Base-by-base conservation (phyloP, 768 basidiomycete species). In the Pholiota molesta region DNA sequence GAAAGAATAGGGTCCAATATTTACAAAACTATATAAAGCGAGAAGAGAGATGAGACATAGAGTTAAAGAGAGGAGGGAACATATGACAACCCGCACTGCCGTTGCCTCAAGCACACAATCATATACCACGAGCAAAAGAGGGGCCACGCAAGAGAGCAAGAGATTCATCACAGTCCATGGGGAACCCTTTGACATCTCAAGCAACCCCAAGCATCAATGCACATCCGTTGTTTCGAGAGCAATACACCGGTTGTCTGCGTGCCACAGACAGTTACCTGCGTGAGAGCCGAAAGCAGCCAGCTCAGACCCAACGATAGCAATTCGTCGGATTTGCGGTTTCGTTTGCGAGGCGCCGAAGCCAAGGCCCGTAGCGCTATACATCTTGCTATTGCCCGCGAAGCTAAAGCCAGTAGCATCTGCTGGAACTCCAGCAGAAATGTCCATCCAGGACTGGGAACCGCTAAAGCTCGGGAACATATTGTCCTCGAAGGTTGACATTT, bases 401-500 rank as follows among this genome's bases (percentile, higher is more conserved):
- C 13, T n/a, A 37, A 39, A 37, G 33, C 33, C 35, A 31, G 23
- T 16, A 29, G 19, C 31, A 26, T 44, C 29, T 10, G 28, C 17
- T 14, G 57, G 35, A 19, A 19, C n/a, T 65, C 49, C 71, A 69
- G 73, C 1, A 71, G 69, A 71, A 71, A 73, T 19, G 57, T 68
- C 61, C 9, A 53, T 58, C 63, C 65, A 62, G 49, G 55, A 52
- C 51, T 49, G 64, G 35, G 17, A 28, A 10, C 14, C 21, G 28
- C 42, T 31, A 23, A 47, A 42, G 33, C 47, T 60, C 11, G 67
- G 49, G 14, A 65, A 67, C 68, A 74, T 72, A 39, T 69, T 68
- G 40, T 80, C 79, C 62, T 87, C 85, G 60, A 86, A 86, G 0
- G 73, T 77, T 16, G 79, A 72, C 81, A 86, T 83, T 65, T 87